These are phyloP conservation scores for Ceratobasidium sp. DNA, from an alignment of 1,284 basidiomycete species.

Conservation along the genomic window DNA sequence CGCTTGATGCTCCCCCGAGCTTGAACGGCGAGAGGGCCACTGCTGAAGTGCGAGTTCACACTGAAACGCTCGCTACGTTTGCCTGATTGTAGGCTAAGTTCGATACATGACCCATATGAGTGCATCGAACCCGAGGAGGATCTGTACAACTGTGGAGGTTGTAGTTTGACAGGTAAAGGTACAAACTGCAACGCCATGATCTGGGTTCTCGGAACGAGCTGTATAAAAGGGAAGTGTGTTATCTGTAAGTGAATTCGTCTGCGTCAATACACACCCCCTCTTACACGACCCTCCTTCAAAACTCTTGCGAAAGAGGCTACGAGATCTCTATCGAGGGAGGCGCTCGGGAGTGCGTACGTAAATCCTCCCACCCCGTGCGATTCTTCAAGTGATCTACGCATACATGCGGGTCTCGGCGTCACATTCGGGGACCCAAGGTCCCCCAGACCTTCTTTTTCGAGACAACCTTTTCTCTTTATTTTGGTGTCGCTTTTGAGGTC, in stretches of 20 bases:
- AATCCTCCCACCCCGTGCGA: constrained; percentile 11
- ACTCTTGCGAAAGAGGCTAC: constrained; percentile 33
- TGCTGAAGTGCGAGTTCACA: constrained; percentile 13
- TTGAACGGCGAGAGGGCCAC: constrained; percentile 27
- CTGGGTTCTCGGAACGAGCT: constrained; percentile 31
- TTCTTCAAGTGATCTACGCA: neutral
- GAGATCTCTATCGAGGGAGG: constrained; percentile 2
- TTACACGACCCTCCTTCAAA: neutral
- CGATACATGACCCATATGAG: constrained; percentile 33
- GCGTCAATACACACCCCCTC: no score
- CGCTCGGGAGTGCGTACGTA: constrained; percentile 23
- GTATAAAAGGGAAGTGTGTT: constrained; percentile 16
- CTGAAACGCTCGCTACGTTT: neutral
- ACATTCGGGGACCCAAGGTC: neutral
- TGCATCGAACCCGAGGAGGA: constrained; percentile 34
- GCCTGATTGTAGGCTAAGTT: neutral
- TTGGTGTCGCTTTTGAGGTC: no score
- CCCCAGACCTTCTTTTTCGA: neutral
- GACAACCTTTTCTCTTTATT: neutral
- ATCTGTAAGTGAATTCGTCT: constrained; percentile 20
- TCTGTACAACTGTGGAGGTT: no score
- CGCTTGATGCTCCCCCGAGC: constrained; percentile 12
- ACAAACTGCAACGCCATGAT: neutral
- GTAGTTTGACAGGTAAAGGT: constrained; percentile 21
- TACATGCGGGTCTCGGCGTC: neutral